phyloP scores from a whole-genome alignment of 2,329 filamentous ascomycete genomes.

The Penicillium expansum region DNA sequence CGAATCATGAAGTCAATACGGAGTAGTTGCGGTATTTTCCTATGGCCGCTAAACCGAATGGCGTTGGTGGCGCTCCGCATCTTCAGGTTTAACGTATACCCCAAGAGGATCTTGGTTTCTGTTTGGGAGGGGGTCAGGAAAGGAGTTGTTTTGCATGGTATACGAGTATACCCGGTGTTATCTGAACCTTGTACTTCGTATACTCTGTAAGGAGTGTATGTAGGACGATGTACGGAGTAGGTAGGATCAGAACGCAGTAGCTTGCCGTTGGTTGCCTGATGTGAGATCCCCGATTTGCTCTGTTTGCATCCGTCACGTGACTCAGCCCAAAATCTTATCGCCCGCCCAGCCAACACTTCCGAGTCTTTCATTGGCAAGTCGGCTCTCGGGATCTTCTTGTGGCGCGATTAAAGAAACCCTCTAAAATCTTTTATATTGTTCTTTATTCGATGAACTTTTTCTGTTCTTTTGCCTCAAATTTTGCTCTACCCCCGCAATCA shows the following conservation, averaged over 20 bases:
- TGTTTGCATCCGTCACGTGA: not conserved
- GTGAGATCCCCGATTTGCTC: not conserved
- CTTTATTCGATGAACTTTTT: no score
- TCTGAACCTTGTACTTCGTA: not conserved
- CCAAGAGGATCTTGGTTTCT: not conserved
- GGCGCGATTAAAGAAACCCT: not conserved
- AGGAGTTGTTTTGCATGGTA: not conserved
- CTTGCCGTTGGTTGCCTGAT: no score
- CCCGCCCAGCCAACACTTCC: not conserved
- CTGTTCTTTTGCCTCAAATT: not conserved
- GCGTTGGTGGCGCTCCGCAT: conserved; percentile 13
- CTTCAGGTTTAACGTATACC: not conserved
- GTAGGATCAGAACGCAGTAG: no score
- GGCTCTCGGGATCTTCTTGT: conserved; percentile 3
- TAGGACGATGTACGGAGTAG: not conserved
- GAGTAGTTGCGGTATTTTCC: not conserved
- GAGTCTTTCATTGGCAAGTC: conserved; percentile 6
- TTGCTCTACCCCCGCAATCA: not conserved
- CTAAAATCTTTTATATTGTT: not conserved
- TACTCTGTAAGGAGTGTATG: not conserved
- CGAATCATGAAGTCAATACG: conserved; percentile 10
- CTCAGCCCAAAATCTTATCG: not conserved
- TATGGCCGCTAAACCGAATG: conserved; percentile 3
- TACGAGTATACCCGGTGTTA: not conserved
- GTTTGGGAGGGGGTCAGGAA: no score